A percentile compares a stretch with the other conserved stretches of the same genome.
Evolutionary conservation across 2,329 filamentous ascomycete genomes (phyloP).

Genomic region (Cladobotryum mycophilum): DNA sequence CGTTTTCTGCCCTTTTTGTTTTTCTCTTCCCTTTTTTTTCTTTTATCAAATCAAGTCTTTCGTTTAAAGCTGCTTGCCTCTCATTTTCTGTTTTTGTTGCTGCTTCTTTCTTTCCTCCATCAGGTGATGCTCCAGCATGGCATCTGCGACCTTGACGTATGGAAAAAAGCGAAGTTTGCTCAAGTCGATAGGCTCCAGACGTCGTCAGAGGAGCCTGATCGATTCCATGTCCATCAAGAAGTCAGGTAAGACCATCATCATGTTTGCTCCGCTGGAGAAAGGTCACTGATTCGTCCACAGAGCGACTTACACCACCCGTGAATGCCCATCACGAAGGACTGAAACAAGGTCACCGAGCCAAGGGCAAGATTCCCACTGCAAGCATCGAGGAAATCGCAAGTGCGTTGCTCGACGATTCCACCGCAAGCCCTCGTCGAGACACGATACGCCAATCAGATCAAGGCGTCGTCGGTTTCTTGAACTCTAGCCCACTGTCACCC

Average conservation of each 20-base stretch:
- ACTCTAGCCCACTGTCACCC: not conserved
- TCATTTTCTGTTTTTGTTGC: slow-evolving; percentile 5
- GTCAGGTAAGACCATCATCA: slow-evolving; percentile 13
- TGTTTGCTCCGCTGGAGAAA: not conserved
- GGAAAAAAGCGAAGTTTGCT: slow-evolving; percentile 27
- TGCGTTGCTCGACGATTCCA: slow-evolving; percentile 22
- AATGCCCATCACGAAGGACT: slow-evolving; percentile 8
- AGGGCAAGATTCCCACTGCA: slow-evolving; percentile 5
- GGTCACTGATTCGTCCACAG: slow-evolving; percentile 1
- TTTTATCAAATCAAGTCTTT: slow-evolving; percentile 10
- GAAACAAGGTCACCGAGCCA: slow-evolving; percentile 10
- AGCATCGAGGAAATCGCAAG: slow-evolving; percentile 25
- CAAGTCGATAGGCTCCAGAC: slow-evolving; percentile 21
- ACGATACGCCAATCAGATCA: slow-evolving; percentile 1
- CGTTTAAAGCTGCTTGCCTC: slow-evolving; percentile 2
- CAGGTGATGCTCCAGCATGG: slow-evolving; percentile 17
- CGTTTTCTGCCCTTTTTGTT: no score
- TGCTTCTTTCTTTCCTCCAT: slow-evolving; percentile 1
- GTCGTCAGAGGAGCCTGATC: slow-evolving; percentile 17
- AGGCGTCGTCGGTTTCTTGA: not conserved
- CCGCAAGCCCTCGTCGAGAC: slow-evolving; percentile 8
- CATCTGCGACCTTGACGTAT: slow-evolving; percentile 20
- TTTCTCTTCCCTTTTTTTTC: not conserved
- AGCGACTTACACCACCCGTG: slow-evolving; percentile 1
- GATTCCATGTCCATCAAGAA: slow-evolving; percentile 14